Conservation (phyloP, 164 flowering plant genomes). For the Platanus orientalis region DNA sequence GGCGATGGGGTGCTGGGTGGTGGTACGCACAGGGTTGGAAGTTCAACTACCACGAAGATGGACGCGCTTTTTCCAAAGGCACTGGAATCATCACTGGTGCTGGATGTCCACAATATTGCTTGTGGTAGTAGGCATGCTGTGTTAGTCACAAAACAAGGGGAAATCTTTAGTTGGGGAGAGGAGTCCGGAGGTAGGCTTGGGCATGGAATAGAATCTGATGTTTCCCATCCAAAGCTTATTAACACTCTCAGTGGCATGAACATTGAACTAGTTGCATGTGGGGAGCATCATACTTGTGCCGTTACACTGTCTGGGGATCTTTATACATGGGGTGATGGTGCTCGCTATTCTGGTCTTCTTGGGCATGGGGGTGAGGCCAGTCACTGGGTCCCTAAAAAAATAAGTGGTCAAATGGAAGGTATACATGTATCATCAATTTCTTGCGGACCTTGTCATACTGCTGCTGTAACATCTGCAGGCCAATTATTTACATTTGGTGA, state of each 20-base stretch:
- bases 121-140: constrained; percentile 85
- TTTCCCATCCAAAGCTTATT: constrained; percentile 67
- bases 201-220: constrained; percentile 73
- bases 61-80: constrained; percentile 77
- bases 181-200: constrained; percentile 93
- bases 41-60: constrained; percentile 29
- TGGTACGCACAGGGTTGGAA: constrained; percentile 40
- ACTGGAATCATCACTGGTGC: constrained; percentile 64
- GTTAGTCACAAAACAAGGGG: constrained; percentile 80
- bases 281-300: constrained; percentile 92
- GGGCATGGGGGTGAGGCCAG: constrained; percentile 80
- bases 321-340: constrained; percentile 93
- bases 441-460: constrained; percentile 98
- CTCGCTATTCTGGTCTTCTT: constrained; percentile 55
- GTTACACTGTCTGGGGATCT: constrained; percentile 81
- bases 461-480: constrained; percentile 69
- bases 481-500: constrained; percentile 94
- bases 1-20: constrained; percentile 72
- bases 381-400: constrained; percentile 82
- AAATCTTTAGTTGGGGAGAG: constrained; percentile 92
- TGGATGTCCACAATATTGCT: constrained; percentile 73
- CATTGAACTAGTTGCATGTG: constrained; percentile 78
- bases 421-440: constrained; percentile 60
- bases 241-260: constrained; percentile 59
- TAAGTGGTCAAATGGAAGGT: constrained; percentile 64